Conservation (phyloP, 2,329 filamentous ascomycete genomes). For the Cladosporium austrohemisphaericum region DNA sequence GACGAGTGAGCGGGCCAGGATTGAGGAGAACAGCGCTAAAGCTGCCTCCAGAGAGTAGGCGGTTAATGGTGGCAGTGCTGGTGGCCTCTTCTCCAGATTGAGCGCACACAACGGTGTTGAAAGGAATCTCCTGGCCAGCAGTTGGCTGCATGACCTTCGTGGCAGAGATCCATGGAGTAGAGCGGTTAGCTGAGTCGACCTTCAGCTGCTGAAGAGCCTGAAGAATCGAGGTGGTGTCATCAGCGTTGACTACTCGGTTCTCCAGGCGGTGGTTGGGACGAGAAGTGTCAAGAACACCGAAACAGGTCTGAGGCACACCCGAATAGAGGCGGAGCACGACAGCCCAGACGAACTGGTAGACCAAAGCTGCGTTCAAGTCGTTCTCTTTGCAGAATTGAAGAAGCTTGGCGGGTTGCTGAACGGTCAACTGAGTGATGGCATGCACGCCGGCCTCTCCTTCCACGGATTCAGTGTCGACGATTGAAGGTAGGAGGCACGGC, state of each 20-base stretch:
- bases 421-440: neutral
- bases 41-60: conserved; percentile 4
- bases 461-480: neutral
- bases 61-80: conserved; percentile 2
- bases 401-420: conserved; percentile 6
- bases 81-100: conserved; percentile 3
- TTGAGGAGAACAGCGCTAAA: conserved; percentile 3
- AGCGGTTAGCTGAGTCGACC: conserved; percentile 2
- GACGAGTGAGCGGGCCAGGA: conserved; percentile 5
- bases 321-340: conserved; percentile 11
- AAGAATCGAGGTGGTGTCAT: neutral
- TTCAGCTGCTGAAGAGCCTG: conserved; percentile 5
- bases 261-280: neutral
- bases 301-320: conserved; percentile 1
- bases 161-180: neutral
- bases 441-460: neutral
- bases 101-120: conserved; percentile 7
- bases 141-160: neutral
- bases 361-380: neutral
- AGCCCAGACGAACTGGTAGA: conserved; percentile 12
- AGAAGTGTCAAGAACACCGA: conserved; percentile 1
- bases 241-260: neutral
- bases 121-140: neutral
- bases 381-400: conserved; percentile 13
- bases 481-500: conserved; percentile 2